These are phyloP conservation scores for Eucalyptus pauciflora DNA, from an alignment of 345 rosid species.

Conservation along the genomic window DNA sequence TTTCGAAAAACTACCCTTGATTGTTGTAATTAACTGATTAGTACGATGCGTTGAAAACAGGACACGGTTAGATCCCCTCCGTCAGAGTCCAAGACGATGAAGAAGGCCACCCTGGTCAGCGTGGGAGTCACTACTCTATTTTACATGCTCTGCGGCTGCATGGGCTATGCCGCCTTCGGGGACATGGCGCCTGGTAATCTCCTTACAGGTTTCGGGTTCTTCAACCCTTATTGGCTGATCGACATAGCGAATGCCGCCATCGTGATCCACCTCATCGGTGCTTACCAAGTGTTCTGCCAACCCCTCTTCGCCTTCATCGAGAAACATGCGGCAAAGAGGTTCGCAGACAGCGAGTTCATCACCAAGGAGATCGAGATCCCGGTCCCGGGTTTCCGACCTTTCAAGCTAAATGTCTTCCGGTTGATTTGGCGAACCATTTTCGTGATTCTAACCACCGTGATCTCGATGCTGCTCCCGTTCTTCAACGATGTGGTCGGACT, in stretches of 20 bases:
- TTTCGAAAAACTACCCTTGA: background rate
- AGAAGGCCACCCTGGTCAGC: conserved; percentile 57
- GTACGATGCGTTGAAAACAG: conserved; percentile 7
- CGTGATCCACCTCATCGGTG: conserved; percentile 73
- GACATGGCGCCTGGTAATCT: conserved; percentile 75
- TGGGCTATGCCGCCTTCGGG: conserved; percentile 91
- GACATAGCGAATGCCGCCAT: conserved; percentile 85
- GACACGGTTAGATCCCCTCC: conserved; percentile 60
- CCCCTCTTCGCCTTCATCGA: conserved; percentile 79
- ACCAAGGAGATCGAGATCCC: conserved; percentile 42
- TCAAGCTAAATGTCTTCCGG: conserved; percentile 60
- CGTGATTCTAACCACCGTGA: conserved; percentile 54
- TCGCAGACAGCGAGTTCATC: conserved; percentile 49
- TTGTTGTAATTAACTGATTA: background rate
- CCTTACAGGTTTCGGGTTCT: conserved; percentile 69
- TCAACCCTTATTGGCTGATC: conserved; percentile 80
- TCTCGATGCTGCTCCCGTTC: conserved; percentile 86
- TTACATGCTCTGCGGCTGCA: conserved; percentile 83
- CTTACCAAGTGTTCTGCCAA: conserved; percentile 93
- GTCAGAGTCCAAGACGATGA: conserved; percentile 76
- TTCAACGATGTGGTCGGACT: conserved; percentile 76
- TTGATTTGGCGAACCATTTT: conserved; percentile 79
- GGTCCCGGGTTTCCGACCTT: conserved; percentile 28
- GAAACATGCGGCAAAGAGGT: conserved; percentile 28
- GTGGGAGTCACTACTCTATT: conserved; percentile 69